Evolutionary conservation across 2,329 filamentous ascomycete species (phyloP).

Genomic region (Sclerotiophoma versabilis): DNA sequence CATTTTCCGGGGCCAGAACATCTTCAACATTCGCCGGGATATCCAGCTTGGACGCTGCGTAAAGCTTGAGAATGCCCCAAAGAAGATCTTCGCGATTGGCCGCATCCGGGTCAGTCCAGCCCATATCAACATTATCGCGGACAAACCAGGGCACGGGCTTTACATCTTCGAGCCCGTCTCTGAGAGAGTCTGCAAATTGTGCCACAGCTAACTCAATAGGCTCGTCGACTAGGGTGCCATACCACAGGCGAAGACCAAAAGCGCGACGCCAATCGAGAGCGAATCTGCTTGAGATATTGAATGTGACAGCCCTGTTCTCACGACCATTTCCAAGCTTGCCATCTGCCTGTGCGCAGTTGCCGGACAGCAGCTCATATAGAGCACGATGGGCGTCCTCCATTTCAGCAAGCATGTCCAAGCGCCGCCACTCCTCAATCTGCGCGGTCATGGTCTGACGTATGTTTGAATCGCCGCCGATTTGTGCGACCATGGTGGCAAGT

Average conservation of each 20-base stretch:
- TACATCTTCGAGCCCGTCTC: constrained; percentile 71
- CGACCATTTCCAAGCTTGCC: constrained; percentile 75
- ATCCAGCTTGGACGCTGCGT: constrained; percentile 64
- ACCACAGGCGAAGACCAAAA: constrained; percentile 92
- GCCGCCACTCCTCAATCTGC: constrained; percentile 85
- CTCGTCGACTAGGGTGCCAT: constrained; percentile 73
- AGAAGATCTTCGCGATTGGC: constrained; percentile 76
- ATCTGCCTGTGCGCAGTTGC: constrained; percentile 83
- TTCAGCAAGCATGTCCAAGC: constrained; percentile 83
- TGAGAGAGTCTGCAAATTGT: constrained; percentile 76
- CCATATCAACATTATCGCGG: constrained; percentile 63
- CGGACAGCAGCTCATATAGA: constrained; percentile 86
- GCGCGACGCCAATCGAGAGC: constrained; percentile 91
- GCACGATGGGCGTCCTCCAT: constrained; percentile 84
- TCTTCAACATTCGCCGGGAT: constrained; percentile 65
- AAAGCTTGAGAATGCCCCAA: constrained; percentile 86
- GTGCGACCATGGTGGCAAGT: constrained; percentile 81
- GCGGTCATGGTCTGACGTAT: constrained; percentile 77
- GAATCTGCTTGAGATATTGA: constrained; percentile 84
- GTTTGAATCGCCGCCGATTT: constrained; percentile 77
- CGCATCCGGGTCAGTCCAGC: constrained; percentile 68
- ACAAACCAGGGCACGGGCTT: constrained; percentile 76
- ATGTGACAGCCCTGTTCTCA: constrained; percentile 81
- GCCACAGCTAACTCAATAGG: constrained; percentile 75
- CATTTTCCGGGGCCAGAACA: constrained; percentile 77